Percentiles rank a stretch among this genome's conserved stretches.
These are phyloP conservation scores for Chamaenerion angustifolium DNA, from an alignment of 345 rosid species.

Conservation along the genomic window DNA sequence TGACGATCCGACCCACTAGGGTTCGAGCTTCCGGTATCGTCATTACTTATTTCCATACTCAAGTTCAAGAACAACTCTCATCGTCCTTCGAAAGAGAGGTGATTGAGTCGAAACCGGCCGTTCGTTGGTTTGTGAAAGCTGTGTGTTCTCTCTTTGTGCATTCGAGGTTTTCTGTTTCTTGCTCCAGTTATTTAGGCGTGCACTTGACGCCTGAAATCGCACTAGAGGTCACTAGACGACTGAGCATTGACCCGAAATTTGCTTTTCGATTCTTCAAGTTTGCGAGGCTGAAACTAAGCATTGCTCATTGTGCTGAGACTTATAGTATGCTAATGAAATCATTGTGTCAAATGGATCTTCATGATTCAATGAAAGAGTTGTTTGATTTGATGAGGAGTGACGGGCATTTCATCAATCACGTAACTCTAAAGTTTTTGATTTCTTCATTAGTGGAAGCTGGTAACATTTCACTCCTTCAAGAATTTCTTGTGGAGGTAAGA, in stretches of 20 bases:
- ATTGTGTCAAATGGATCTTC: conserved; percentile 42
- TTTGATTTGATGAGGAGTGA: conserved; percentile 63
- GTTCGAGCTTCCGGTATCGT: conserved; percentile 41
- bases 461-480: no score
- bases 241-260: no score
- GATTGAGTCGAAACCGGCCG: conserved; percentile 19
- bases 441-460: no score
- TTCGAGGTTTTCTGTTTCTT: conserved; percentile 26
- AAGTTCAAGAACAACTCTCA: conserved; percentile 34
- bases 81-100: conserved; percentile 15
- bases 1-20: conserved; percentile 22
- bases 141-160: conserved; percentile 39
- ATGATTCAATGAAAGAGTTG: conserved; percentile 31
- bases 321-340: not conserved
- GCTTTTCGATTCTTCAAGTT: no score
- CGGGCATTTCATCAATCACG: conserved; percentile 38
- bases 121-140: conserved; percentile 72
- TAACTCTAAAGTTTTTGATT: conserved; percentile 10
- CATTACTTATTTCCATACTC: conserved; percentile 19
- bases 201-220: conserved; percentile 43
- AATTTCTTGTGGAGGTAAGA: no score
- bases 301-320: no score
- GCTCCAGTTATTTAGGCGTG: conserved; percentile 38
- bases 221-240: conserved; percentile 35
- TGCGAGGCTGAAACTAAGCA: no score